Base-by-base conservation (phyloP, 306 rosid species). In the Medicago lupulina region DNA sequence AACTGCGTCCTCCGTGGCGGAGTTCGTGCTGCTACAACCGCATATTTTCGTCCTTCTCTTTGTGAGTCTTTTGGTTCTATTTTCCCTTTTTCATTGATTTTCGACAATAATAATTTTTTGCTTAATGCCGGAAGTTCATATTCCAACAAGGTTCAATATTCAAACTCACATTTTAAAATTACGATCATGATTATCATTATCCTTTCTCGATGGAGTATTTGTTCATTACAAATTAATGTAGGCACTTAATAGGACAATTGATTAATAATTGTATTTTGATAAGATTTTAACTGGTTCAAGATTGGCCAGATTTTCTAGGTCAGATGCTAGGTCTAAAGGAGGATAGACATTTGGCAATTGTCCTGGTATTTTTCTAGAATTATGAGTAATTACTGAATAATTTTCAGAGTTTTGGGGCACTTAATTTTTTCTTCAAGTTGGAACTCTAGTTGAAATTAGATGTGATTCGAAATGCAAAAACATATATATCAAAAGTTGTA, bases 271-370 rank as follows among this genome's bases (percentile, higher is more conserved):
- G 51, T 79, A 25, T 63, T 79, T 72, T 51, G 41, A 21, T 50
- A 16, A 40, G 39, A 53, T 44, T 64, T 16, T 41, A 25, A 41
- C 44, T 21, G 40, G 12, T 34, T 57, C 13, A 31, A 53, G 74
- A 43, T 55, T 46, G 47, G 59, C 54, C 21, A 13, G 47, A 51
- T 62, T 44, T 53, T 38, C 99, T 62, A 0, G 99, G 92, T 88
- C 99, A 95, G 84, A 90, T 95, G 99, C 87, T 95, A 77, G 99
- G 99, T 72, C 97, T 93, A 60, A 95, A 95, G 88, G 99, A 95
- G 88, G 99, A 95, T 83, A 86, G 88, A 63, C 97, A 90, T 89
- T 89, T 95, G 91, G 99, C 99, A 14, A 95, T 95, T 81, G 95
- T 95, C 81, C 83, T 95, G 97, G 99, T 95, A 88, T 47, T 76